Evolutionary conservation across 176 grass and related monocot species (phyloP).

Genomic region (Eragrostis nindensis): DNA sequence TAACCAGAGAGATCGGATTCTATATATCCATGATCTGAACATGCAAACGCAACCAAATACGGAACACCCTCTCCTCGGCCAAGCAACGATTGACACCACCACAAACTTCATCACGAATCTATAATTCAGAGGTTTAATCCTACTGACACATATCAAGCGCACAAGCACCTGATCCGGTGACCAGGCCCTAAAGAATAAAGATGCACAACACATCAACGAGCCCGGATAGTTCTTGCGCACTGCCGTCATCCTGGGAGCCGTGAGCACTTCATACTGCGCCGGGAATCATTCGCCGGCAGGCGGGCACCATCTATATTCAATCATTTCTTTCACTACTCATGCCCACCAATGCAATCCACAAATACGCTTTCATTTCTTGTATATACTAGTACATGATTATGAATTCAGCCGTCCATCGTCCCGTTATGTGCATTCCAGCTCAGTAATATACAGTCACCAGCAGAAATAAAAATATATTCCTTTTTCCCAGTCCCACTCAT

Average conservation of each 20-base stretch:
- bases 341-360: not conserved
- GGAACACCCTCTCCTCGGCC: too few species aligned
- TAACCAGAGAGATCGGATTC: not conserved
- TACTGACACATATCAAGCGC: not conserved
- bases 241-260: slow-evolving; percentile 36
- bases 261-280: not conserved
- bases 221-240: slow-evolving; percentile 1
- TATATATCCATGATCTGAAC: not conserved
- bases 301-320: slow-evolving; percentile 7
- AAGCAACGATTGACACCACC: not conserved
- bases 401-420: slow-evolving; percentile 14
- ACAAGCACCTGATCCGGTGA: not conserved
- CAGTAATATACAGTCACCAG: not conserved
- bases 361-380: not conserved
- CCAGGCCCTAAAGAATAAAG: too few species aligned
- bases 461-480: not conserved
- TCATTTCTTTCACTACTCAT: slow-evolving; percentile 2
- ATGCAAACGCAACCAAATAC: not conserved
- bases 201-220: not conserved
- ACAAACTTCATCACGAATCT: not conserved
- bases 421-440: slow-evolving; percentile 38
- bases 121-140: not conserved
- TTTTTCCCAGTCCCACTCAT: slow-evolving; percentile 24
- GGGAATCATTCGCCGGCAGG: slow-evolving; percentile 10
- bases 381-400: not conserved